phyloP scores from a whole-genome alignment of 371 early-diverging fungal species.

The Mycotypha africana region DNA sequence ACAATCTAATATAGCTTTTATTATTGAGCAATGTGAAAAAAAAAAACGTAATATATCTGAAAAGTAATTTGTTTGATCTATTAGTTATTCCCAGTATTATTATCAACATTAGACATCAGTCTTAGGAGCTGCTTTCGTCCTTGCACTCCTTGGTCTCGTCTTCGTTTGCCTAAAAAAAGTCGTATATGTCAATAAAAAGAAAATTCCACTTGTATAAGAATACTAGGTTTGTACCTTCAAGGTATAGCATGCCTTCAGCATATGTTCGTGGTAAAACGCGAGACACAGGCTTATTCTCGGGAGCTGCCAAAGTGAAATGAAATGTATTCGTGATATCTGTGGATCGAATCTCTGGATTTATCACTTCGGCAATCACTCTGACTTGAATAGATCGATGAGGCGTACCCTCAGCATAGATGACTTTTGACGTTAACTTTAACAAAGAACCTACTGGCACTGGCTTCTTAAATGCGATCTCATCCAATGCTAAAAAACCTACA shows the following conservation, averaged over 20 bases:
- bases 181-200: background rate
- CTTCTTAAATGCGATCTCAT: constrained; percentile 82
- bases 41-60: no score
- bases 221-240: constrained; percentile 56
- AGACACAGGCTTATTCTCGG: constrained; percentile 15
- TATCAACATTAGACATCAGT: background rate
- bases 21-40: no score
- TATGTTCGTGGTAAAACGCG: constrained; percentile 67
- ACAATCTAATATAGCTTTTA: no score
- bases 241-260: constrained; percentile 68
- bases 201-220: constrained; percentile 5
- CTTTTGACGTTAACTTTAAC: constrained; percentile 66
- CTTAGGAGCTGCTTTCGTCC: constrained; percentile 10
- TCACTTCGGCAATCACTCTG: constrained; percentile 72
- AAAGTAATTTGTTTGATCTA: no score
- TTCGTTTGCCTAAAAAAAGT: constrained; percentile 11
- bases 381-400: constrained; percentile 70
- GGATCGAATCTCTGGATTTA: constrained; percentile 55
- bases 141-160: constrained; percentile 15
- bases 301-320: constrained; percentile 69
- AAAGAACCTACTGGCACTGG: constrained; percentile 92
- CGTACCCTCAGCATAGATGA: constrained; percentile 57
- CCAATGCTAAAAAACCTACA: constrained; percentile 64
- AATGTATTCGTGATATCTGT: constrained; percentile 77
- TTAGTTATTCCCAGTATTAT: no score